Base-by-base conservation (phyloP, 2,329 filamentous ascomycete species). In the Exserohilum rostratum region DNA sequence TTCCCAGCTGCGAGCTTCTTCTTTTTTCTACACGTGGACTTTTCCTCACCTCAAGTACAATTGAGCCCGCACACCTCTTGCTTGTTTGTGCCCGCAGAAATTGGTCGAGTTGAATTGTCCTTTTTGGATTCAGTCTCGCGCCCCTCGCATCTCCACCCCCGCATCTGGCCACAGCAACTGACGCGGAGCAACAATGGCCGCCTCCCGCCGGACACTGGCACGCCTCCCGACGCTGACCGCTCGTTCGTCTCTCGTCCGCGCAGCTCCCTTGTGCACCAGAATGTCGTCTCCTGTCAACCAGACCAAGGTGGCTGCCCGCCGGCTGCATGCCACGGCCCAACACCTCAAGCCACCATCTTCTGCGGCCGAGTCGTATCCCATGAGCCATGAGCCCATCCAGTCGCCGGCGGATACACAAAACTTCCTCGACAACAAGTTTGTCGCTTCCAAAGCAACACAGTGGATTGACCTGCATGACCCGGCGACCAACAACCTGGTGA, bases 391-490 rank as follows among this genome's bases (percentile, higher is more conserved):
- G 49, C 86, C 86, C 78, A 87, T 91, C 66, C 69, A 83, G 64
- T 76, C 84, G 55, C 86, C 89, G 33, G 77, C 83, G 66, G 85
- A 93, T 73, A 93, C 90, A 12, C 88, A 87, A 25, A 92, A 90
- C 80, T 95, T 95, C 75, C 73, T 95, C 65, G 85, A 95, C 81
- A 95, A 95, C 79, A 79, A 89, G 74, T 92, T 93, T 72, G 79
- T 87, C 50, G 77, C 83, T 45, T 93, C 90, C 15, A 77, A 82
- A 68, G 81, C 90, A 25, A 83, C 85, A 56, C 80, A 88, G 78
- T 91, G 87, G 82, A 91, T 93, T 73, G 89, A 92, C 68, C 80
- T 95, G 61, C 81, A 90, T 77, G 90, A 95, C 77, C 90, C 90
- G 17, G 90, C 90, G 44, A 93, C 90, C 67, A 93, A 93, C 80